Base-by-base conservation (phyloP, 2,329 filamentous ascomycete species). In the Diaporthe caulivora region DNA sequence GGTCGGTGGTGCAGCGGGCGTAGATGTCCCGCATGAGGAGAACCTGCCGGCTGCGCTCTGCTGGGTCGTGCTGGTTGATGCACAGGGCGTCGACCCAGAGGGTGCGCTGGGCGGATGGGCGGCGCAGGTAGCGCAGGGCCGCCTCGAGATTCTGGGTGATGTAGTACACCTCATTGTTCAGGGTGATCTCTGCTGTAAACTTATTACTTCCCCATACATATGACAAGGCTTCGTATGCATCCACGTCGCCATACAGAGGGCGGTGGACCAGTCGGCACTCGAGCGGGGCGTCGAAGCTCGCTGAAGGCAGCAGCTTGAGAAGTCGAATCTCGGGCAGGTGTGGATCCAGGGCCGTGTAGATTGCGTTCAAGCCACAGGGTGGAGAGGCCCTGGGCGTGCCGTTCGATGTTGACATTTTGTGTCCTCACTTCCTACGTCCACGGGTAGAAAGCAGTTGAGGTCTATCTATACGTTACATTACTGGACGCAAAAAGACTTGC, bases 11-110 rank as follows among this genome's bases (percentile, higher is more conserved):
- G 31, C 68, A 71, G 13, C 51, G 44, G 4, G 44, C 24, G 44
- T 75, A 86, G 15, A 82, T 82, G 47, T 80, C 82, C 44, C 82
- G 81, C 72, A 84, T 83, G 70, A 75, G 65, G 21, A 54, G 53
- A 21, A 75, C 73, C 70, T 77, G 70, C 18, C 70, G 62, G 67
- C 51, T 72, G 53, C 72, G 73, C 65, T 77, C 75, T 3, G 26
- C 69, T 7, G n/a, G n/a, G 70, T 76, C 72, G 10, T 44, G 26
- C 55, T 75, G 75, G 65, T 75, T 75, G 75, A 77, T 75, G 70
- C 70, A 77, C 1, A 77, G 31, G 29, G 73, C 73, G 71, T 77
- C 76, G 21, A 76, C 71, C 76, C 75, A 76, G 34, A 76, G 53
- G 10, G 51, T 62, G 34, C 58, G 62, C 24, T 67, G 34, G 49